phyloP scores from a whole-genome alignment of 345 rosid genomes.

The Toxicodendron radicans region DNA sequence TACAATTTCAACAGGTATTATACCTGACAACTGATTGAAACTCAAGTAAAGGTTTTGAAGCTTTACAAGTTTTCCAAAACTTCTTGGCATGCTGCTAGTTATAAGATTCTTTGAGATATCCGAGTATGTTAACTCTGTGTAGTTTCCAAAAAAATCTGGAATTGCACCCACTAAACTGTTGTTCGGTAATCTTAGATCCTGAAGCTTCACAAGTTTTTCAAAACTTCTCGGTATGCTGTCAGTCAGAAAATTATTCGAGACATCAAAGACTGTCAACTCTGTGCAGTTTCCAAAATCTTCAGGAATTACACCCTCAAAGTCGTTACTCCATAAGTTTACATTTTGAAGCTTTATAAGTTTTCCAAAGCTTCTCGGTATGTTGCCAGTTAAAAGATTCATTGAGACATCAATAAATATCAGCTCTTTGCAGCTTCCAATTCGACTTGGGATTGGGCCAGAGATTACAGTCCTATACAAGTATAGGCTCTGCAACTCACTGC shows the following conservation, averaged over 20 bases:
- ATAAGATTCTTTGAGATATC: slow-evolving; percentile 85
- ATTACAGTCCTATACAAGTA: no score
- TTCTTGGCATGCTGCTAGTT: slow-evolving; percentile 73
- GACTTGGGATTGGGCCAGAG: slow-evolving; percentile 71
- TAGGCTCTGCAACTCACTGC: slow-evolving; percentile 70
- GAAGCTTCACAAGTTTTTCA: slow-evolving; percentile 68
- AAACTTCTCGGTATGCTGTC: slow-evolving; percentile 79
- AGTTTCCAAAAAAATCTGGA: slow-evolving; percentile 66
- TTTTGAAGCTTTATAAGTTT: slow-evolving; percentile 74
- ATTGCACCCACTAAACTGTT: slow-evolving; percentile 77
- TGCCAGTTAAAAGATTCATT: no score
- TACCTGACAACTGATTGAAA: slow-evolving; percentile 77
- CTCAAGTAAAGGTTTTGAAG: slow-evolving; percentile 88
- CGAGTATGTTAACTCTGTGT: slow-evolving; percentile 51
- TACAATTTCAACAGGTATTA: slow-evolving; percentile 66
- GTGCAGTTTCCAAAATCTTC: slow-evolving; percentile 64
- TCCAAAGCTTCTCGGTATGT: slow-evolving; percentile 33
- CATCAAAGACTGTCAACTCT: slow-evolving; percentile 58
- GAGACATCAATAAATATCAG: no score
- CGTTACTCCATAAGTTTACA: slow-evolving; percentile 88
- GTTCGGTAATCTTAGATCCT: slow-evolving; percentile 80
- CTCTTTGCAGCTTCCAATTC: neutral
- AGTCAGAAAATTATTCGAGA: slow-evolving; percentile 68
- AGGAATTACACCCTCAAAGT: slow-evolving; percentile 76
- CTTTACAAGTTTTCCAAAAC: slow-evolving; percentile 66